Base-by-base conservation (phyloP, 257 asterid genomes). In the Forsythia viridissima region DNA sequence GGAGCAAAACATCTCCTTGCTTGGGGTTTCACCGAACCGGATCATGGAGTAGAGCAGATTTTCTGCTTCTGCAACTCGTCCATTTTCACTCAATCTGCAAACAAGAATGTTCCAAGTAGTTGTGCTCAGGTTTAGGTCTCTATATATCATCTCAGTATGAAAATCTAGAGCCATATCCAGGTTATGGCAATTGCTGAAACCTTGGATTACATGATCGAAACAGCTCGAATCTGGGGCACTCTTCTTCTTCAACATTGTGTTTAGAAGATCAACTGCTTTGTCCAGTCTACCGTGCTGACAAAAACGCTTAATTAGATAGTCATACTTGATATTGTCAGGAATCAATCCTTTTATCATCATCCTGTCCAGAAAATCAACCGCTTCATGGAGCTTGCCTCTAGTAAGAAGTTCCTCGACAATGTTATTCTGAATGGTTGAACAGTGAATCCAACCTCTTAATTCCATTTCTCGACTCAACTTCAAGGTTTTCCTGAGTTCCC, bases 401-500 rank as follows among this genome's bases (percentile, higher is more conserved):
- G 34, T 18, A 34, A 96, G 82, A 71, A 91, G 88, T 38, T 79
- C 79, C 61, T 83, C 88, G 6, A 89, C 86, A 43, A 96, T 84
- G 48, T 59, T 76, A 43, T 13, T 87, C 76, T 92, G 98, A 67
- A 90, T 74, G 73, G 79, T 81, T 0, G 93, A 88, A 71, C 90
- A 86, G 36, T 87, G 96, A 72, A 70, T 18, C 94, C 93, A 91
- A 71, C 91, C 90, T 77, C 91, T 85, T 21, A 73, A 80, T 70
- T 89, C 97, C 96, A 93, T 87, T 88, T 90, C 88, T 75, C 68
- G 80, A 75, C 97, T 88, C 86, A 96, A 80, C 78, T 80, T 83
- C 87, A 93, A 68, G 80, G 94, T 92, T 66, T 61, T 70, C 12
- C 59, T 88, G 12, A 91, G 80, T 77, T 87, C 84, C 46, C 82